phyloP scores from a whole-genome alignment of 2,329 filamentous ascomycete species.

The Cercospora sp. region DNA sequence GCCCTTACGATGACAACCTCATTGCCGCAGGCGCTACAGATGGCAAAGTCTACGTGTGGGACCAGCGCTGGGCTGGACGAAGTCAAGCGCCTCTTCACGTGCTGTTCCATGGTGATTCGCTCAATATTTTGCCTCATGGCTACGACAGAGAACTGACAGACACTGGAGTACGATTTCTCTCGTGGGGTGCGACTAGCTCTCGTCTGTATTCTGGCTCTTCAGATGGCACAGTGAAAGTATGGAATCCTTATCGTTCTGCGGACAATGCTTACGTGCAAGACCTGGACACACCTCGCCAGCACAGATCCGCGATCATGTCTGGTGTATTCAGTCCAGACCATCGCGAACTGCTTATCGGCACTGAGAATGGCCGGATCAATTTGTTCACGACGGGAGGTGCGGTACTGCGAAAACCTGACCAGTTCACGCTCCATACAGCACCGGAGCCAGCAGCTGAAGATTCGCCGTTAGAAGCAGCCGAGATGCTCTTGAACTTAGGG shows the following conservation, averaged over 20 bases:
- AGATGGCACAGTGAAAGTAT: conserved; percentile 60
- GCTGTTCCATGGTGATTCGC: conserved; percentile 53
- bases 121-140: conserved; percentile 50
- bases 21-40: conserved; percentile 62
- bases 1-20: conserved; percentile 51
- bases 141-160: conserved; percentile 53
- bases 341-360: conserved; percentile 58
- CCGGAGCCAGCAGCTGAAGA: conserved; percentile 3
- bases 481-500: conserved; percentile 35
- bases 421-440: conserved; percentile 31
- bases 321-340: conserved; percentile 59
- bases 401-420: conserved; percentile 12
- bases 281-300: conserved; percentile 44
- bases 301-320: conserved; percentile 57
- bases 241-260: conserved; percentile 57
- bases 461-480: conserved; percentile 28
- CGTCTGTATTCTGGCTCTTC: conserved; percentile 61
- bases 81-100: conserved; percentile 49
- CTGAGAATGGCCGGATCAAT: conserved; percentile 57
- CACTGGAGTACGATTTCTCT: conserved; percentile 58
- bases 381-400: conserved; percentile 48
- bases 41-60: conserved; percentile 62
- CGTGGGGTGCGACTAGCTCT: conserved; percentile 56
- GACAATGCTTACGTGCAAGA: conserved; percentile 56
- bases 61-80: conserved; percentile 46